phyloP scores from a whole-genome alignment of 371 early-diverging fungal species.

The Gilbertella persicaria region DNA sequence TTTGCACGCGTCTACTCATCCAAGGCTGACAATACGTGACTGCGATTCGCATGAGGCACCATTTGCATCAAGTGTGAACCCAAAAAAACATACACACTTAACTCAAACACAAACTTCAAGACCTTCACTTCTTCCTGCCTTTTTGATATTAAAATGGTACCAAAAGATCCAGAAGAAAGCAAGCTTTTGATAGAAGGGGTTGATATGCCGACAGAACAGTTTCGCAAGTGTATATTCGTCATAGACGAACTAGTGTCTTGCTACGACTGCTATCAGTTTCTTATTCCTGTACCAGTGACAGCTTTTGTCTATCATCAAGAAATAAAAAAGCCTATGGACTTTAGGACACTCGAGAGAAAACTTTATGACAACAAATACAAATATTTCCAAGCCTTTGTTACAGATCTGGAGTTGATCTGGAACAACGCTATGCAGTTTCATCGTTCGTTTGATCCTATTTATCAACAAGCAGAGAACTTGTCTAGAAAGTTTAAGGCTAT shows the following conservation, averaged over 20 bases:
- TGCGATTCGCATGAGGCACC: too few relatives aligned
- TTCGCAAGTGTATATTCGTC: conserved; percentile 35
- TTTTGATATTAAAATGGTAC: too few relatives aligned
- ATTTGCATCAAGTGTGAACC: too few relatives aligned
- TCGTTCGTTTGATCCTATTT: conserved; percentile 33
- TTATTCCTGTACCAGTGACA: conserved; percentile 35
- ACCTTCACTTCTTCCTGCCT: too few relatives aligned
- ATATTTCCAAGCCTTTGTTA: conserved; percentile 27
- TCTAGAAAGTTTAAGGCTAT: conserved; percentile 15
- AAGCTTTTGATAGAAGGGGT: conserved; percentile 9
- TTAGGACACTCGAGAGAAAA: conserved; percentile 36
- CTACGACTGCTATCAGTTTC: conserved; percentile 33
- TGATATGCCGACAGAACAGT: conserved; percentile 8
- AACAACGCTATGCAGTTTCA: conserved; percentile 42
- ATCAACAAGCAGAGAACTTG: conserved; percentile 30
- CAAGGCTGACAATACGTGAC: too few relatives aligned
- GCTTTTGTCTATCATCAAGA: conserved; percentile 35
- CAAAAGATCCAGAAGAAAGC: too few relatives aligned
- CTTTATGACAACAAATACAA: conserved; percentile 30
- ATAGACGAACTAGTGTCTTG: conserved; percentile 39
- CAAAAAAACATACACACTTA: too few relatives aligned
- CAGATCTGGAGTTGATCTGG: conserved; percentile 47
- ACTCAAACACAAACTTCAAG: too few relatives aligned
- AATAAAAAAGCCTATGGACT: conserved; percentile 45
- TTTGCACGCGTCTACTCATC: too few relatives aligned